Percentiles rank a stretch among this genome's conserved stretches.
These are phyloP conservation scores for Trametes elegans DNA, from an alignment of 768 basidiomycete species.

Conservation along the genomic window DNA sequence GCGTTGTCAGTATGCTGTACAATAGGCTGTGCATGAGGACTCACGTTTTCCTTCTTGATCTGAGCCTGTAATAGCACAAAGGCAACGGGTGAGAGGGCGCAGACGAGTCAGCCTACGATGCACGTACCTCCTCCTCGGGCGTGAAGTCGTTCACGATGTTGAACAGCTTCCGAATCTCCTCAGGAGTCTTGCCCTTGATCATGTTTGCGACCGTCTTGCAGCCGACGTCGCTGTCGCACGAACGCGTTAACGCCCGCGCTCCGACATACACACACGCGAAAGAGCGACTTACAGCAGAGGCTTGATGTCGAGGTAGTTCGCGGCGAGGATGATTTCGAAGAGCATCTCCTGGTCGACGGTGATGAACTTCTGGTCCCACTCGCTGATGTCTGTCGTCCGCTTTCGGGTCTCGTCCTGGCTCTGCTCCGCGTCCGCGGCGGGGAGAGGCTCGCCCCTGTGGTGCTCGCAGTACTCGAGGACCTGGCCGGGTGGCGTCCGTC, in stretches of 20 bases:
- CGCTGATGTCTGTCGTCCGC: constrained; percentile 96
- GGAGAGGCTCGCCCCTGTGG: constrained; percentile 96
- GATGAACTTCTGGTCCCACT: constrained; percentile 99
- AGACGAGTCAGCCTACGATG: not conserved
- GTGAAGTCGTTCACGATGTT: constrained; percentile 99
- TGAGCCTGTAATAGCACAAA: constrained; percentile 67
- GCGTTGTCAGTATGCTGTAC: not conserved
- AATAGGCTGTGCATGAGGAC: constrained; percentile 29
- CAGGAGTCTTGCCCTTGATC: constrained; percentile 99
- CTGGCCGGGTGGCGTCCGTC: constrained; percentile 42
- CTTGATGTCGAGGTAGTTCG: constrained; percentile 99
- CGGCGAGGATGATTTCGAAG: constrained; percentile 98
- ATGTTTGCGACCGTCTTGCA: constrained; percentile 99
- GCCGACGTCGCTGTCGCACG: constrained; percentile 76
- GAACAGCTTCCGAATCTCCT: constrained; percentile 98
- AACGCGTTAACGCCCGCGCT: constrained; percentile 3
- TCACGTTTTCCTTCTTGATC: constrained; percentile 99
- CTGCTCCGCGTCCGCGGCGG: constrained; percentile 75
- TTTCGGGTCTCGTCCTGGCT: constrained; percentile 93
- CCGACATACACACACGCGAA: constrained; percentile 1
- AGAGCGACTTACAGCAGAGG: constrained; percentile 75
- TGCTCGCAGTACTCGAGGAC: constrained; percentile 99
- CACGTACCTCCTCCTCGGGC: constrained; percentile 91
- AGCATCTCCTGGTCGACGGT: constrained; percentile 99
- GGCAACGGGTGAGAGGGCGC: constrained; percentile 10